Evolutionary conservation across 1,139 yeast species (phyloP), one percentile per base, ranked within the genome.

Genomic region (Geotrichum histeridarum): DNA sequence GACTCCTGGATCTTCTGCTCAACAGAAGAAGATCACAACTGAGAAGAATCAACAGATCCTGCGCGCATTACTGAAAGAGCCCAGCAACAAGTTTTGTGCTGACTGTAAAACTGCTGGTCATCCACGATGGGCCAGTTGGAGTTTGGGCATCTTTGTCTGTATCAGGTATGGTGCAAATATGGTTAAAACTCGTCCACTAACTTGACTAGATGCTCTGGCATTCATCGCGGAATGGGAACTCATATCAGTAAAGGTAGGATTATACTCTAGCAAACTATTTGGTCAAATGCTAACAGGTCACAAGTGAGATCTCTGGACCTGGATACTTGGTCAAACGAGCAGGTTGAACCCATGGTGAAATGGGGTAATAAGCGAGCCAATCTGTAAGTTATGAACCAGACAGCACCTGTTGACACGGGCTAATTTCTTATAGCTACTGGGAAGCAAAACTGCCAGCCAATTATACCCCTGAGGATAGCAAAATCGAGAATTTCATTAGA

Each of bases 101-200:
- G 99, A 93, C 69, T 93, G 99, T 72, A 93, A 93, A 69, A 78
- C 83, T 0, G 79, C 93, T 15, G 80, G 86, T 43, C 95, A 91
- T 70, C 99, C 99, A 14, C 77, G 99, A 54, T 93, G 99, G 99
- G 96, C 98, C 9, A 84, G 95, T 22, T 93, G 98, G 97, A 89
- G 84, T 63, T 71, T 93, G 57, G 99, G 99, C 33, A 82, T 95
- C 57, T 91, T 93, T 65, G 79, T 93, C 46, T 93, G 99, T 70
- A 93, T 93, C 58, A 59, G 74, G 63, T 63, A 48, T 6, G 61
- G 36, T 18, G 18, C 9, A 31, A 31, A 3, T 33, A 15, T 8
- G 11, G 14, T 18, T 36, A n/a, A 2, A 6, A 1, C 12, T 31
- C 8, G 31, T n/a, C 37, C 50, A 36, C 32, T 33, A n/a, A 33